Evolutionary conservation across 78 protist genomes (phyloP).

Genomic region (Chrysochromulina tobinii): DNA sequence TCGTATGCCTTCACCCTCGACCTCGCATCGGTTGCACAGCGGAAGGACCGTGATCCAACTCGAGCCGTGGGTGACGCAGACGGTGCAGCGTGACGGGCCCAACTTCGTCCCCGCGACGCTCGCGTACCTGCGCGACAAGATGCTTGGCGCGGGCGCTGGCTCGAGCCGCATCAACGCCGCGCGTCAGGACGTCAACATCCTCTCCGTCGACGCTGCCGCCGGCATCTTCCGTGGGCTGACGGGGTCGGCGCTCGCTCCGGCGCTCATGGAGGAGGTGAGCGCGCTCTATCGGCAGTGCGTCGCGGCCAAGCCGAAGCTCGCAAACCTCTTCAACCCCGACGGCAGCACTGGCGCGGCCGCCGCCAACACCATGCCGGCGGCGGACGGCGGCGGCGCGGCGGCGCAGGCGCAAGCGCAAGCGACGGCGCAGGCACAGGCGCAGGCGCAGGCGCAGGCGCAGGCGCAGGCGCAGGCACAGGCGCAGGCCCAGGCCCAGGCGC

Average conservation of each 20-base stretch:
- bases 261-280: not conserved
- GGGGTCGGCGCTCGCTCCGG: not conserved
- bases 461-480: no score
- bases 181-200: not conserved
- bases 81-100: conserved; percentile 1
- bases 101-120: not conserved
- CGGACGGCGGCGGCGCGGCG: not conserved
- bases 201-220: conserved; percentile 4
- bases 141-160: not conserved
- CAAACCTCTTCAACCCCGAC: not conserved
- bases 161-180: not conserved
- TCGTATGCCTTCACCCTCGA: conserved; percentile 74
- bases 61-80: conserved; percentile 74
- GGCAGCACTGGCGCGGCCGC: not conserved
- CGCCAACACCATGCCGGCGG: not conserved
- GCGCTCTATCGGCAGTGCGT: not conserved
- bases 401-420: not conserved
- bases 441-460: not conserved
- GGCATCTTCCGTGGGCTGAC: not conserved
- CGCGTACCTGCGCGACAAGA: not conserved
- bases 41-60: conserved; percentile 76
- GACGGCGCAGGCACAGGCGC: not conserved
- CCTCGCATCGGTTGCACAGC: conserved; percentile 80
- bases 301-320: not conserved
- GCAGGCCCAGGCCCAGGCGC: not conserved